These are phyloP conservation scores for Ramaria sp. DNA, from an alignment of 768 basidiomycete species.

Conservation along the genomic window DNA sequence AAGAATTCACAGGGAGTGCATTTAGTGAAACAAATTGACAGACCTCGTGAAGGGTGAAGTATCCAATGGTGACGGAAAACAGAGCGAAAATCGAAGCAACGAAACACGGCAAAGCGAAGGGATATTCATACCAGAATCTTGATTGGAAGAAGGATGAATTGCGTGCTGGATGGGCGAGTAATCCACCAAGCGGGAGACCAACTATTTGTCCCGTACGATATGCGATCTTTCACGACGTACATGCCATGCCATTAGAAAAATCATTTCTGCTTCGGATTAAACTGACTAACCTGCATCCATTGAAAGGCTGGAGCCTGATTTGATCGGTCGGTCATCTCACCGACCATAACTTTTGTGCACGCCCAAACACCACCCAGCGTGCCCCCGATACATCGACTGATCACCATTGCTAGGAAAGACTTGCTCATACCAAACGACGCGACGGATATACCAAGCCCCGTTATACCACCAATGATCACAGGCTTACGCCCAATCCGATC, in stretches of 20 bases:
- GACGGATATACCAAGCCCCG: conserved; percentile 11
- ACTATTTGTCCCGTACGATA: conserved; percentile 10
- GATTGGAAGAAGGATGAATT: conserved; percentile 9
- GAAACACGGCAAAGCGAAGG: conserved; percentile 16
- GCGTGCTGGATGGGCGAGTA: conserved; percentile 10
- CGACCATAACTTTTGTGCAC: background rate
- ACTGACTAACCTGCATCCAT: background rate
- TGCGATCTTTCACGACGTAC: background rate
- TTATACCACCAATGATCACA: conserved; percentile 13
- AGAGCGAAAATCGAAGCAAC: conserved; percentile 12
- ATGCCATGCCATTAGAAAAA: no score
- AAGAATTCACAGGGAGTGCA: background rate
- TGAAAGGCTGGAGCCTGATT: conserved; percentile 3
- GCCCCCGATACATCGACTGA: conserved; percentile 10
- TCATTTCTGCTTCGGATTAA: no score
- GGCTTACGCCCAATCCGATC: conserved; percentile 17
- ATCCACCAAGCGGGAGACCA: conserved; percentile 9
- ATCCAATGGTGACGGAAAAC: conserved; percentile 9
- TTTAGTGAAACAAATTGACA: background rate
- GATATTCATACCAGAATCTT: conserved; percentile 12
- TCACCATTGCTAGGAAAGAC: conserved; percentile 10
- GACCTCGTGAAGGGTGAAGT: conserved; percentile 16
- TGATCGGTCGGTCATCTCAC: conserved; percentile 1
- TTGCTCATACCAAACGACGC: conserved; percentile 14
- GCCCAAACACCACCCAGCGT: conserved; percentile 2